Evolutionary conservation across 352 stramenopile genomes (phyloP).

Genomic region (Pythium brassicae): DNA sequence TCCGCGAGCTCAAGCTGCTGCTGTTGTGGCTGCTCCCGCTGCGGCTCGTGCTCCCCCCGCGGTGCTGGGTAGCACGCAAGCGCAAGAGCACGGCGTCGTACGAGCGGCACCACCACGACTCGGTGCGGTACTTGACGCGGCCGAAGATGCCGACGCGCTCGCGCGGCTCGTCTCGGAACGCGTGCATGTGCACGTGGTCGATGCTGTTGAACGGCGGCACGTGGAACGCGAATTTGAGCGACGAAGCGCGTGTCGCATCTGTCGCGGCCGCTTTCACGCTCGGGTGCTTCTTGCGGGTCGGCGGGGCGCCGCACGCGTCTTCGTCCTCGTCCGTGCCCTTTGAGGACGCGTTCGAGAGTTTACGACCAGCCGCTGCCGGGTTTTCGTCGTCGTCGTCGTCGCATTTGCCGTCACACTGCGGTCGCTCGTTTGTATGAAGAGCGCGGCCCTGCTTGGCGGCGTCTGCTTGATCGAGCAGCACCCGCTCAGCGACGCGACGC

Average conservation of each 20-base stretch:
- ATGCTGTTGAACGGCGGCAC: constrained; percentile 86
- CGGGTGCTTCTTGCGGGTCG: constrained; percentile 1
- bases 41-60: neutral
- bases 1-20: neutral
- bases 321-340: constrained; percentile 13
- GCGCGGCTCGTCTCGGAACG: constrained; percentile 36
- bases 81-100: constrained; percentile 60
- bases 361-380: neutral
- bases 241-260: neutral
- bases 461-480: constrained; percentile 23
- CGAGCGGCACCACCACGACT: constrained; percentile 83
- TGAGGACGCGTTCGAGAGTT: constrained; percentile 9
- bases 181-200: constrained; percentile 89
- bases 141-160: constrained; percentile 44
- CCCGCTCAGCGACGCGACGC: constrained; percentile 45
- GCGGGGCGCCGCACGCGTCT: constrained; percentile 2
- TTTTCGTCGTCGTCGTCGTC: neutral
- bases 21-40: constrained; percentile 4
- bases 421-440: constrained; percentile 1
- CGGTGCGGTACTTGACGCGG: constrained; percentile 74
- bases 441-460: no score
- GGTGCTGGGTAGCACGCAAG: constrained; percentile 16
- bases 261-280: neutral
- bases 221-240: constrained; percentile 26
- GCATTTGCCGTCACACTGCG: neutral